phyloP scores from a whole-genome alignment of 2,329 filamentous ascomycete genomes.

The Aspergillus novoparasiticus region DNA sequence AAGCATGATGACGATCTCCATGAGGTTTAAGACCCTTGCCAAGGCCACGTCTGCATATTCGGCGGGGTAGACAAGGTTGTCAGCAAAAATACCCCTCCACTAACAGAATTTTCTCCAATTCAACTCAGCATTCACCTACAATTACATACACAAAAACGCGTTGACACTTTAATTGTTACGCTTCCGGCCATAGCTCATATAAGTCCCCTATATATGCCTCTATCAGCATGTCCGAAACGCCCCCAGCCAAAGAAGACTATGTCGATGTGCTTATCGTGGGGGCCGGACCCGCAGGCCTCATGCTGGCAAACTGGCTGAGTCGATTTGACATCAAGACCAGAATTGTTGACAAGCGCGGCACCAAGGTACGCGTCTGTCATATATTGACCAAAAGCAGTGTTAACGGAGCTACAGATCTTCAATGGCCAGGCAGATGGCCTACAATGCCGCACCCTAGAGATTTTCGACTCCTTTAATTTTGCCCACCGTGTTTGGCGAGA shows the following conservation, averaged over 20 bases:
- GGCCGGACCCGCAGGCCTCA: constrained; percentile 21
- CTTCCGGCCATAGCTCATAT: background rate
- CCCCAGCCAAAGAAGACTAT: background rate
- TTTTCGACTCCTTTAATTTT: constrained; percentile 3
- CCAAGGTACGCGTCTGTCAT: constrained; percentile 4
- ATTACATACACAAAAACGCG: background rate
- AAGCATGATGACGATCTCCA: background rate
- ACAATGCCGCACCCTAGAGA: constrained; percentile 66
- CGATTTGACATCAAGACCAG: constrained; percentile 16
- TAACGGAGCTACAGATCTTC: constrained; percentile 7
- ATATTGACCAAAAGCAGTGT: background rate
- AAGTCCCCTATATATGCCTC: background rate
- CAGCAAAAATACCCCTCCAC: too few species aligned
- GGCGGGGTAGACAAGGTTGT: too few species aligned
- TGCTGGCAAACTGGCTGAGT: constrained; percentile 16
- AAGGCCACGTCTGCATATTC: background rate
- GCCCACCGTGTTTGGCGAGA: background rate
- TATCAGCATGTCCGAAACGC: background rate
- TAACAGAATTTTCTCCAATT: background rate
- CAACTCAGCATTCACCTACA: background rate
- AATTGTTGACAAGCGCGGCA: constrained; percentile 20
- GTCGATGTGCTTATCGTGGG: constrained; percentile 23
- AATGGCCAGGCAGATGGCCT: constrained; percentile 55
- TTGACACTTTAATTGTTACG: background rate
- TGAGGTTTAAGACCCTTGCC: background rate